phyloP scores from a whole-genome alignment of 768 basidiomycete species.

The Tylopilus balloui region DNA sequence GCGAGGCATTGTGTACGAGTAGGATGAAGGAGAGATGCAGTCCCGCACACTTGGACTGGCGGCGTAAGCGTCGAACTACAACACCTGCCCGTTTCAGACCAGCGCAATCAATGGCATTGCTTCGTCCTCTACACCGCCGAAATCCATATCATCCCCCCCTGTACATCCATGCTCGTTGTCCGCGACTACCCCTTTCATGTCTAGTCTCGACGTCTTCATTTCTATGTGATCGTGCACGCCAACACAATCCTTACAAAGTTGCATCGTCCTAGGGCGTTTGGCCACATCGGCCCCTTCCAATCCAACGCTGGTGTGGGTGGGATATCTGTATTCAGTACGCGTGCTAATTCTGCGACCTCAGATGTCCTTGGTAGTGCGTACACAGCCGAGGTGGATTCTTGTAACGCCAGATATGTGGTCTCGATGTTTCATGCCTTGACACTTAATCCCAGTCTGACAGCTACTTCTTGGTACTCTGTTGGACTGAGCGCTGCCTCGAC shows the following conservation, averaged over 20 bases:
- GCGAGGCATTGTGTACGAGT: constrained; percentile 55
- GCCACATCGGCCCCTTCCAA: constrained; percentile 33
- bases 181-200: constrained; percentile 5
- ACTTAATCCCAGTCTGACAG: constrained; percentile 1
- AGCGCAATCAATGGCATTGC: background rate
- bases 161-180: background rate
- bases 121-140: background rate
- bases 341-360: constrained; percentile 6
- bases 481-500: constrained; percentile 17
- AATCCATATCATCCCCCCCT: background rate
- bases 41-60: background rate
- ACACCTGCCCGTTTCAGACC: constrained; percentile 24
- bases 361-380: constrained; percentile 35
- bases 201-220: background rate
- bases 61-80: constrained; percentile 20
- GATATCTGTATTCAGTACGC: background rate
- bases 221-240: constrained; percentile 17
- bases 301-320: constrained; percentile 43
- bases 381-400: constrained; percentile 35
- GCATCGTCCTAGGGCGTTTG: constrained; percentile 34
- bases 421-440: background rate
- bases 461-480: constrained; percentile 14
- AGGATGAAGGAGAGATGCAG: constrained; percentile 7
- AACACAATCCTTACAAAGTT: constrained; percentile 28
- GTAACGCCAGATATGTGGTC: constrained; percentile 19